Percentiles rank a stretch among this genome's conserved stretches.
Conservation (phyloP, 2,329 filamentous ascomycete genomes). For the Verticillium tricorpus region DNA sequence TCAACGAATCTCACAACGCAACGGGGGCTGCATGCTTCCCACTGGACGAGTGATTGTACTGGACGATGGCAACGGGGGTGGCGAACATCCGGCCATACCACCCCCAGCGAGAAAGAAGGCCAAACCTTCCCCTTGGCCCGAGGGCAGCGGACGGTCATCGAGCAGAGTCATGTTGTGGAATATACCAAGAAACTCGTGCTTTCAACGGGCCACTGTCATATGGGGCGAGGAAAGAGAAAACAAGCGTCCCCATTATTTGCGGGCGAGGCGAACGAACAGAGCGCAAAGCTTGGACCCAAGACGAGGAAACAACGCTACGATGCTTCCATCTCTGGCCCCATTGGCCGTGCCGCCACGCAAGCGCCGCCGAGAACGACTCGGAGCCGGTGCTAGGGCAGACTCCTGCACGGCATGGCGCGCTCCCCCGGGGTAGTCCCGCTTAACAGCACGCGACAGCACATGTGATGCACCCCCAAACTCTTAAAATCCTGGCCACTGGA, state of each 20-base stretch:
- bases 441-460: neutral
- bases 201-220: neutral
- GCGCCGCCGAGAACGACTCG: neutral
- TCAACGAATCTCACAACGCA: neutral
- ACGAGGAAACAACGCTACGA: conserved; percentile 3
- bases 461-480: neutral
- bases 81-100: neutral
- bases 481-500: neutral
- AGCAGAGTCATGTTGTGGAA: neutral
- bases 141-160: neutral
- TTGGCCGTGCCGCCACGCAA: neutral
- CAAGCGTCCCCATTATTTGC: neutral
- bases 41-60: too few species aligned
- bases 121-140: neutral
- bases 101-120: neutral
- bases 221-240: conserved; percentile 3
- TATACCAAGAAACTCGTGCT: neutral
- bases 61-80: neutral
- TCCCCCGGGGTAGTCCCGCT: neutral
- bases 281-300: neutral
- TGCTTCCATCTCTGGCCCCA: neutral
- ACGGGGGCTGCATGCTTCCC: neutral
- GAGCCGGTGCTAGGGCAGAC: neutral
- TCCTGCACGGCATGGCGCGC: neutral
- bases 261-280: neutral